Percentiles rank a stretch among this genome's conserved stretches.
These are phyloP conservation scores for Solanum bulbocastanum DNA, from an alignment of 257 asterid species.

Conservation along the genomic window DNA sequence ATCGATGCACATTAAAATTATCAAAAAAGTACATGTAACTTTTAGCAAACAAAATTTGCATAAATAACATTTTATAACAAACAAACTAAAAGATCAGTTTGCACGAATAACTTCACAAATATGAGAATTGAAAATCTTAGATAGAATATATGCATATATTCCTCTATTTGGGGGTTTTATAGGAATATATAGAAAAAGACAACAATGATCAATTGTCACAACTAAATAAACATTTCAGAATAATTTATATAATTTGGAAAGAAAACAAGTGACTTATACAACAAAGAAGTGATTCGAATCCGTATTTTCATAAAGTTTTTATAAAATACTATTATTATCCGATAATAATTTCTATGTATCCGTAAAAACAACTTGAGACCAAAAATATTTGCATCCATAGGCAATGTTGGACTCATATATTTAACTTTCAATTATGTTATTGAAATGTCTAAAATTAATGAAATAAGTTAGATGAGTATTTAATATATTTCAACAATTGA, in stretches of 20 bases:
- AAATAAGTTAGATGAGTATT: neutral
- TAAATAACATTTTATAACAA: too few relatives aligned
- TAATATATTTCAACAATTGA: neutral
- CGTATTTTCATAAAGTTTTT: too few relatives aligned
- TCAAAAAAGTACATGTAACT: neutral
- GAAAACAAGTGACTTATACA: neutral
- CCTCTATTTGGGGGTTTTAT: neutral
- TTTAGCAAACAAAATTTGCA: neutral
- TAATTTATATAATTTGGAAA: too few relatives aligned
- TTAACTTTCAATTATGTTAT: neutral
- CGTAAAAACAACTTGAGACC: neutral
- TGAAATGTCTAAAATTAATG: neutral
- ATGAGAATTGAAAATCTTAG: neutral
- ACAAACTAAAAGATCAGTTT: neutral
- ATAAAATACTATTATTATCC: too few relatives aligned
- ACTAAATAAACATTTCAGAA: neutral
- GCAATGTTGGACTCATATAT: neutral
- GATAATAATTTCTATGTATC: too few relatives aligned
- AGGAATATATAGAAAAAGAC: neutral
- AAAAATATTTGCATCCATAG: neutral
- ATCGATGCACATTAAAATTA: neutral
- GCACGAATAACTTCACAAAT: neutral
- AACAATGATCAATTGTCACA: neutral
- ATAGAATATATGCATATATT: too few relatives aligned
- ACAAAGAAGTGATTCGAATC: neutral